Evolutionary conservation across 768 basidiomycete species (phyloP).

Genomic region (Boletus fagicola): DNA sequence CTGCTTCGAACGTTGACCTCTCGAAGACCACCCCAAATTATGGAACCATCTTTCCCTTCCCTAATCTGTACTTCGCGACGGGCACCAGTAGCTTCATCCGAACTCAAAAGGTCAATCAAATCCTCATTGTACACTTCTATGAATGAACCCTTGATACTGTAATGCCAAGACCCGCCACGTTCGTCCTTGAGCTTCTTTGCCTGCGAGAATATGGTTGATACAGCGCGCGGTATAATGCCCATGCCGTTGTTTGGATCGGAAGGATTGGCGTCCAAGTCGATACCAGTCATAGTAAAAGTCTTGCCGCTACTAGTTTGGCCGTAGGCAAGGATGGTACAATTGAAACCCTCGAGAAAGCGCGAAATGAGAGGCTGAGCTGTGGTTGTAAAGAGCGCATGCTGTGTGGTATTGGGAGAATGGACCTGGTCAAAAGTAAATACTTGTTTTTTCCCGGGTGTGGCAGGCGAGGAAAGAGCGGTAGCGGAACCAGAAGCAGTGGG

Average conservation of each 20-base stretch:
- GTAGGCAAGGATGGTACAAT: constrained; percentile 66
- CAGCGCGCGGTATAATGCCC: constrained; percentile 95
- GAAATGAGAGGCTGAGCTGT: constrained; percentile 84
- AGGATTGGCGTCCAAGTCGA: constrained; percentile 86
- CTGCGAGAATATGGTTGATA: constrained; percentile 80
- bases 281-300: constrained; percentile 91
- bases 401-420: constrained; percentile 79
- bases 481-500: constrained; percentile 51
- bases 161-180: constrained; percentile 74
- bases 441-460: constrained; percentile 70
- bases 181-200: constrained; percentile 77
- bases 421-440: constrained; percentile 94
- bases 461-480: constrained; percentile 44
- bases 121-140: constrained; percentile 99
- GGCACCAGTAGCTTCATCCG: constrained; percentile 62
- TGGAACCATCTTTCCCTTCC: constrained; percentile 95
- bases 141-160: constrained; percentile 83
- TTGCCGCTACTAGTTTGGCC: constrained; percentile 36
- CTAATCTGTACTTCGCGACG: constrained; percentile 91
- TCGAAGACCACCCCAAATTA: constrained; percentile 94
- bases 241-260: constrained; percentile 79
- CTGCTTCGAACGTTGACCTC: constrained; percentile 86
- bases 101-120: constrained; percentile 87
- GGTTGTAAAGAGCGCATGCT: constrained; percentile 80
- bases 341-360: constrained; percentile 91